A percentile compares a stretch with the other conserved stretches of the same genome.
Conservation (phyloP, 805 yeast species). For the Candida tibetensis region DNA sequence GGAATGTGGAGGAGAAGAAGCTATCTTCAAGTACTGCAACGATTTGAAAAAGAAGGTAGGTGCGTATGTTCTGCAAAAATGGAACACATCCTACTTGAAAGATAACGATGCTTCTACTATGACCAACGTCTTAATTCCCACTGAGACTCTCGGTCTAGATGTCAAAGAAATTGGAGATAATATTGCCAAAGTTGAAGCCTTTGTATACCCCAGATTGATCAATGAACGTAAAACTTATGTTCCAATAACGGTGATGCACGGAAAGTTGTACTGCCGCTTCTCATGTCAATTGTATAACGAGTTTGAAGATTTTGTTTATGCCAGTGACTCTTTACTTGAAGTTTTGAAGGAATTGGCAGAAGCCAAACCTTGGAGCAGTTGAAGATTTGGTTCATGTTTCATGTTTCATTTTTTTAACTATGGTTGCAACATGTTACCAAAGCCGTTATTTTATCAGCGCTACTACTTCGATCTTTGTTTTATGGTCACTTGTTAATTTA, state of each 20-base stretch:
- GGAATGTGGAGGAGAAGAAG: slow-evolving; percentile 59
- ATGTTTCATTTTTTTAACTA: no score
- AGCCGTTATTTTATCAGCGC: no score
- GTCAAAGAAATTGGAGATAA: slow-evolving; percentile 7
- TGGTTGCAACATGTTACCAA: no score
- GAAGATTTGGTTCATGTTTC: neutral
- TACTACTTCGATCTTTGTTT: no score
- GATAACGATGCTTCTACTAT: slow-evolving; percentile 32
- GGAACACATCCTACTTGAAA: slow-evolving; percentile 40
- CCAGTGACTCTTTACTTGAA: slow-evolving; percentile 38
- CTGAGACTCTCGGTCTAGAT: slow-evolving; percentile 12
- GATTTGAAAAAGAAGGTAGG: slow-evolving; percentile 46
- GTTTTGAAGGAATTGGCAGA: slow-evolving; percentile 8
- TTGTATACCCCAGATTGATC: slow-evolving; percentile 7
- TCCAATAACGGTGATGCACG: slow-evolving; percentile 43
- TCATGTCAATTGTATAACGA: slow-evolving; percentile 63
- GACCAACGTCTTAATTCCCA: slow-evolving; percentile 41
- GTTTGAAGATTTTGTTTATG: slow-evolving; percentile 49
- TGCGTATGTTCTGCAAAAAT: slow-evolving; percentile 31
- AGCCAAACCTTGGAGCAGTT: neutral
- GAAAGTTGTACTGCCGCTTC: slow-evolving; percentile 38
- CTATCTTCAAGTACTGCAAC: slow-evolving; percentile 47
- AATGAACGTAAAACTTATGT: slow-evolving; percentile 40
- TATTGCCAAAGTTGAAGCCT: neutral
- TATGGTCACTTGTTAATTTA: no score